Conservation (phyloP, 129 eudicot genomes). For the sunflower (Helianthus annuus) region HanXRQr2.0-SUNRISE NC_035441.2:144767535-144768034, state of each 20-base stretch:
- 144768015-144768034: too few species aligned
- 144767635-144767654: conserved; percentile 55
- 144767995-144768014: too few species aligned
- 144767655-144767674: conserved; percentile 66
- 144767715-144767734: conserved; percentile 88
- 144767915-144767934: too few species aligned
- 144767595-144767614: not conserved
- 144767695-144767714: conserved; percentile 77
- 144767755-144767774: conserved; percentile 91
- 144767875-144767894: too few species aligned
- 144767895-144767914: too few species aligned
- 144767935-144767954: too few species aligned
- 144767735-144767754: conserved; percentile 99
- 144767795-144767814: not conserved
- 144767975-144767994: too few species aligned
- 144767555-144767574: conserved; percentile 57
- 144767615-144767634: conserved; percentile 13
- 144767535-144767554: conserved; percentile 98
- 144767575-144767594: not conserved
- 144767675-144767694: conserved; percentile 98
- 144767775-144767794: not conserved
- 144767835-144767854: too few species aligned
- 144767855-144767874: too few species aligned
- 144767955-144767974: too few species aligned
- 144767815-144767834: conserved; percentile 6